Evolutionary conservation across 2,329 filamentous ascomycete genomes (phyloP).

Genomic region (Fusarium musae): DNA sequence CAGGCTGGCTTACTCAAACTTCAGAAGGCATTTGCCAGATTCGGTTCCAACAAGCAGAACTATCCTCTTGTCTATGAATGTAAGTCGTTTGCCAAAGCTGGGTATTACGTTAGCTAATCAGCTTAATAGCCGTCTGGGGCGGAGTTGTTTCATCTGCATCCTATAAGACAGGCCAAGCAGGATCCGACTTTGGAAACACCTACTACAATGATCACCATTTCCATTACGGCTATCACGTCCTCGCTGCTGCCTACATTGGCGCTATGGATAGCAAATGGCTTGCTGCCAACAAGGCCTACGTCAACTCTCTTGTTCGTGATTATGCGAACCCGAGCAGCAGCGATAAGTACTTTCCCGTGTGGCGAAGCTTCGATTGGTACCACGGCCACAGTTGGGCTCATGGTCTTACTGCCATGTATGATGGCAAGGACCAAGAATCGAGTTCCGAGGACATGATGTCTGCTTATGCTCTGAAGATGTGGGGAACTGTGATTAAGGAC

Average conservation of each 20-base stretch:
- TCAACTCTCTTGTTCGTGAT: conserved; percentile 87
- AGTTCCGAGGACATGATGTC: conserved; percentile 92
- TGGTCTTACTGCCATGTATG: conserved; percentile 74
- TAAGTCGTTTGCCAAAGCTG: conserved; percentile 48
- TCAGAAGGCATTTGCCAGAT: conserved; percentile 73
- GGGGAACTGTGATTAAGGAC: conserved; percentile 84
- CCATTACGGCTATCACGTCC: conserved; percentile 90
- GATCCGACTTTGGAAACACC: conserved; percentile 89
- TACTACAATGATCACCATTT: conserved; percentile 83
- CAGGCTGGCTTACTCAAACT: conserved; percentile 68
- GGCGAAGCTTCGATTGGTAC: conserved; percentile 90
- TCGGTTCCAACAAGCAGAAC: conserved; percentile 74
- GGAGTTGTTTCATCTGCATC: conserved; percentile 82
- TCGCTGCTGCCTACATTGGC: conserved; percentile 84
- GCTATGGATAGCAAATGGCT: conserved; percentile 83
- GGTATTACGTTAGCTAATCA: conserved; percentile 26
- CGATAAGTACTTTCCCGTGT: conserved; percentile 84
- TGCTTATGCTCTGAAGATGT: conserved; percentile 91
- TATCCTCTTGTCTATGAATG: conserved; percentile 73
- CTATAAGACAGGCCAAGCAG: conserved; percentile 74
- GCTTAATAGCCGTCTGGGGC: conserved; percentile 71
- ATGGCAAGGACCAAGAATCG: conserved; percentile 88
- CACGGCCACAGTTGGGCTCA: conserved; percentile 95
- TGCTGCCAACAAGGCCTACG: conserved; percentile 76
- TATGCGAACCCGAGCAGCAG: conserved; percentile 76